Evolutionary conservation across 192 early-diverging fungal genomes (phyloP).

Genomic region (Coemansia guatemalensis): DNA sequence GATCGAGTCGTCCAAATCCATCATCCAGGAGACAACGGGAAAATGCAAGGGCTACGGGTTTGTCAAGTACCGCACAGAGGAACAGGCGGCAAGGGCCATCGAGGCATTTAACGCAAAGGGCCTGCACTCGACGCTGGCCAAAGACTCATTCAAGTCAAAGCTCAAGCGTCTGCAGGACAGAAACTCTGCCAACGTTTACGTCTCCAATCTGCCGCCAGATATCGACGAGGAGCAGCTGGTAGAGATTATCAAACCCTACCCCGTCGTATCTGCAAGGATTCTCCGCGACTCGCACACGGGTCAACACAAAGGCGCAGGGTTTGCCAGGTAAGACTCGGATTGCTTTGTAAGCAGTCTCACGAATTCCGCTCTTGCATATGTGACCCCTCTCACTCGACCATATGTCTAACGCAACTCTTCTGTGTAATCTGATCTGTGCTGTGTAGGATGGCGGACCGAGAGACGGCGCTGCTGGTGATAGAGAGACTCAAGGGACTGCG

Average conservation of each 20-base stretch:
- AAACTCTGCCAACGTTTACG: conserved; percentile 77
- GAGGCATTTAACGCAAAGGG: conserved; percentile 64
- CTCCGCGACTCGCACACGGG: conserved; percentile 67
- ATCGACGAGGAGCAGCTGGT: conserved; percentile 69
- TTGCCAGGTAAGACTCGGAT: conserved; percentile 39
- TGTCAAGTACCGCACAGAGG: conserved; percentile 75
- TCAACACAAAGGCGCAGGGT: conserved; percentile 75
- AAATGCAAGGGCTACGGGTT: conserved; percentile 91
- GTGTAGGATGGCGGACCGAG: conserved; percentile 64
- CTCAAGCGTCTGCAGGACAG: conserved; percentile 72
- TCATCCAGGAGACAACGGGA: conserved; percentile 74
- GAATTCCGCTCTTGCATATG: too few species aligned
- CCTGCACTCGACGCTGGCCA: conserved; percentile 74
- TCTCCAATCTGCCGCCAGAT: conserved; percentile 77
- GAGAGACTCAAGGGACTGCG: conserved; percentile 62
- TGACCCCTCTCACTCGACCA: too few species aligned
- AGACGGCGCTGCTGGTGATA: conserved; percentile 66
- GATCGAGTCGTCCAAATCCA: conserved; percentile 80
- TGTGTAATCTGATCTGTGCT: too few species aligned
- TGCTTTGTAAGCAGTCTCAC: too few species aligned
- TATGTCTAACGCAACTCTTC: too few species aligned
- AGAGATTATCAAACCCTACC: conserved; percentile 64
- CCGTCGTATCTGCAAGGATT: conserved; percentile 72
- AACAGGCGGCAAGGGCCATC: conserved; percentile 68
- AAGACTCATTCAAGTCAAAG: conserved; percentile 70